Evolutionary conservation across 257 asterid genomes (phyloP), one percentile per base, ranked within the genome.

Genomic region (Galeopsis tetrahit): DNA sequence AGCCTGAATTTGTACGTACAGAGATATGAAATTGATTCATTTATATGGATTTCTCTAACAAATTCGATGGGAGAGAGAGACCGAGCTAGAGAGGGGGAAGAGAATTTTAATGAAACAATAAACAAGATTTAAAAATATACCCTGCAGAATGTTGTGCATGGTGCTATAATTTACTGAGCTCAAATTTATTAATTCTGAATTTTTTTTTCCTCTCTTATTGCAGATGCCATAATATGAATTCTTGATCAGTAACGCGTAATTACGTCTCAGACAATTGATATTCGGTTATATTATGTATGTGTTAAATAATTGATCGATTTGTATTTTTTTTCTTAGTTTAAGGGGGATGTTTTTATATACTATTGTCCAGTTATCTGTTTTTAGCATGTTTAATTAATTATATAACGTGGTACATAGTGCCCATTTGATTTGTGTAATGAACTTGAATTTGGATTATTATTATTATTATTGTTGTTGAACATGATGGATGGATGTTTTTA

Each of bases 161-260:
- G 28, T 21, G n/a, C n/a, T 21, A 21, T 21, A 21, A 21, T n/a
- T 39, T n/a, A 6, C 15, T 31, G 9, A 10, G 5, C 5, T 5
- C 2, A 35, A 3, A 61, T 61, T 2, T n/a, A 3, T 14, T 21
- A 21, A 21, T 13, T 61, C 46, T 61, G 32, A 28, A 7, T n/a
- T 1, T 32, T 7, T 53, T 7, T 10, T 28, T 14, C 39, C 17
- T 35, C 13, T 52, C 9, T 36, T 28, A 13, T 39, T 66, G 78
- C 78, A 74, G 78, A 57, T 66, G 73, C 43, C 43, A 66, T 60
- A 31, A 35, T 71, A 7, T 71, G 76, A 56, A 10, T 56, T 39
- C 49, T 31, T 17, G 53, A 39, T 38, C 13, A 13, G 6, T 58
- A 40, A 7, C 5, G 33, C 7, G 33, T 11, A 13, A 11, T 33